Evolutionary conservation across 257 asterid species (phyloP).

Genomic region (Fraxinus quadrangulata): DNA sequence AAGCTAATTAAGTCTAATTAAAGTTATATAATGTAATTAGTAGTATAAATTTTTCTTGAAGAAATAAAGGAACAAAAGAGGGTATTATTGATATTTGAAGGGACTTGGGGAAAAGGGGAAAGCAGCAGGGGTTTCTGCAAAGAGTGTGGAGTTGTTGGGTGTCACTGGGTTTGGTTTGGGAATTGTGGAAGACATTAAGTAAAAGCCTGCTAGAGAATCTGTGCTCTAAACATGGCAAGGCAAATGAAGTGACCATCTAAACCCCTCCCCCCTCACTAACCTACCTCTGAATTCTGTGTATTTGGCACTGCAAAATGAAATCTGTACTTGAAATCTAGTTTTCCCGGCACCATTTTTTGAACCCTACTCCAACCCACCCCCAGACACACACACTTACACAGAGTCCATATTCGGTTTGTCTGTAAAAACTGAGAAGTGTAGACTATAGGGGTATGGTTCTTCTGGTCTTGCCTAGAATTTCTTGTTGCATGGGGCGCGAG

Average conservation of each 20-base stretch:
- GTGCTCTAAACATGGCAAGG: constrained; percentile 49
- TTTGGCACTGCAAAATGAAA: background rate
- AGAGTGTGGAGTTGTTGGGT: constrained; percentile 31
- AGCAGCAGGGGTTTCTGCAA: background rate
- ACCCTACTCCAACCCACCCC: background rate
- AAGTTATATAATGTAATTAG: background rate
- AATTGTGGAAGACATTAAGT: constrained; percentile 31
- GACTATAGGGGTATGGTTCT: constrained; percentile 7
- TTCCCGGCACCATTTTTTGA: background rate
- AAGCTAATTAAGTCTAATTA: too few relatives aligned
- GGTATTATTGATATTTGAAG: background rate
- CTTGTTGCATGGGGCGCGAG: constrained; percentile 29
- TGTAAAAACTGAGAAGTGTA: background rate
- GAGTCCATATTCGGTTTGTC: background rate
- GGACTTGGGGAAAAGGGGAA: background rate
- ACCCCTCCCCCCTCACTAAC: background rate
- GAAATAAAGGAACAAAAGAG: background rate
- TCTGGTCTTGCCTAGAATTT: constrained; percentile 1
- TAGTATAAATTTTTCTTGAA: background rate
- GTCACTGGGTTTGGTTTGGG: constrained; percentile 37
- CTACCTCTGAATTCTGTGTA: background rate
- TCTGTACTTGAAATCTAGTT: background rate
- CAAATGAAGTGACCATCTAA: constrained; percentile 39
- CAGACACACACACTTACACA: too few relatives aligned
- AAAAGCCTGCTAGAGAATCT: constrained; percentile 49